Percentiles rank a stretch among this genome's conserved stretches.
Evolutionary conservation across 169 alveolate species (phyloP).

Genomic region (Cryptosporidium ryanae): DNA sequence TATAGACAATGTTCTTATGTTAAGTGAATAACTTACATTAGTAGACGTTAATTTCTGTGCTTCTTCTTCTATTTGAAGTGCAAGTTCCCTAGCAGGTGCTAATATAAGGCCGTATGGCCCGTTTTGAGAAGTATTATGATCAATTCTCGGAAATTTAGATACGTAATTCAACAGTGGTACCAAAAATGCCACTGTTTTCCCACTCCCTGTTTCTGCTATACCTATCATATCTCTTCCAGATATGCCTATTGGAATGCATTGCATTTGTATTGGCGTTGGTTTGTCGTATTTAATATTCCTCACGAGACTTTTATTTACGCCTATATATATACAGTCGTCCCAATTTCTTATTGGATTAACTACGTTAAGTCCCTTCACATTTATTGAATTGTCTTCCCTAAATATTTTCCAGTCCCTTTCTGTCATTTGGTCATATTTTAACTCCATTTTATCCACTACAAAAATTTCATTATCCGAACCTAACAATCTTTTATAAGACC

Average conservation of each 20-base stretch:
- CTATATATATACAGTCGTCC: constrained; percentile 86
- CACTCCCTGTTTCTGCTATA: constrained; percentile 97
- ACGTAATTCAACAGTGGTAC: constrained; percentile 94
- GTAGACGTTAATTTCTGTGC: constrained; percentile 86
- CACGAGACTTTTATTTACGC: constrained; percentile 82
- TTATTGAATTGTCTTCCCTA: constrained; percentile 94
- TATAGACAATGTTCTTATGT: constrained; percentile 89
- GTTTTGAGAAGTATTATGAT: constrained; percentile 90
- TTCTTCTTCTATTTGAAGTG: constrained; percentile 93
- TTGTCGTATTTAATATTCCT: constrained; percentile 79
- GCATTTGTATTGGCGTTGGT: constrained; percentile 98
- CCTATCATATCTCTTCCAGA: constrained; percentile 95
- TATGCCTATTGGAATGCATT: constrained; percentile 94
- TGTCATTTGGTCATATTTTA: constrained; percentile 81
- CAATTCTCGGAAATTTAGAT: constrained; percentile 88
- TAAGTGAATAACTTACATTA: neutral
- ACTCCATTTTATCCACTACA: neutral
- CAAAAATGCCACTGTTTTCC: constrained; percentile 96
- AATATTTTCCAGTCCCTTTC: constrained; percentile 97
- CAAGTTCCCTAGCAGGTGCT: constrained; percentile 96
- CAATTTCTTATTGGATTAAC: constrained; percentile 94
- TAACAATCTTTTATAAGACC: constrained; percentile 76
- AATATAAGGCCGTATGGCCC: constrained; percentile 95
- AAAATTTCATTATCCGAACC: neutral
- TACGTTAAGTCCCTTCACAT: constrained; percentile 89